These are phyloP conservation scores for Neonectria sp. DNA, from an alignment of 2,329 filamentous ascomycete species.

Conservation along the genomic window DNA sequence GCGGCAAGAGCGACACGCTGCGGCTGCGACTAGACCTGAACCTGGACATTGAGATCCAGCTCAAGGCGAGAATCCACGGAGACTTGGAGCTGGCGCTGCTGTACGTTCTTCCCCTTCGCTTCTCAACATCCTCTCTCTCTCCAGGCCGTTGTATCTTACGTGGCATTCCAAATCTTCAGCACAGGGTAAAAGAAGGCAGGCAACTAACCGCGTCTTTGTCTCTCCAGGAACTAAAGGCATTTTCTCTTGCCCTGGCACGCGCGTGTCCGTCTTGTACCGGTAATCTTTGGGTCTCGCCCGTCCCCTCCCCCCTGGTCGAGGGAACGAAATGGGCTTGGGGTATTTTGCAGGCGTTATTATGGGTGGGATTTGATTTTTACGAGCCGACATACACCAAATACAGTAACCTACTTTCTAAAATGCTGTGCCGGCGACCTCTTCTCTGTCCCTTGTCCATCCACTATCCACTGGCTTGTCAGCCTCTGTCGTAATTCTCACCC, in stretches of 20 bases:
- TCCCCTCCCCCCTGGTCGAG: background rate
- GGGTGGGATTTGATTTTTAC: background rate
- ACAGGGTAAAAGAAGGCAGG: slow-evolving; percentile 40
- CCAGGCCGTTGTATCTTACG: slow-evolving; percentile 45
- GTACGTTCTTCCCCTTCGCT: slow-evolving; percentile 54
- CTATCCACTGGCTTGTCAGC: no score
- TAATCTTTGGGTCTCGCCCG: background rate
- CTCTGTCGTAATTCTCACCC: background rate
- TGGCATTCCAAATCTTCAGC: slow-evolving; percentile 44
- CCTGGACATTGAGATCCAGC: slow-evolving; percentile 86
- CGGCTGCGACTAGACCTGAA: slow-evolving; percentile 84
- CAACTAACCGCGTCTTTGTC: slow-evolving; percentile 34
- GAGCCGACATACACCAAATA: background rate
- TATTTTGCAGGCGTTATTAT: background rate
- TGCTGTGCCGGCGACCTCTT: background rate
- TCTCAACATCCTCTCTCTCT: slow-evolving; percentile 4
- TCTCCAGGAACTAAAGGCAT: slow-evolving; percentile 46
- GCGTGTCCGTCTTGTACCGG: slow-evolving; percentile 3
- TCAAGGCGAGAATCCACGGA: slow-evolving; percentile 89
- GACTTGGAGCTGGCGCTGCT: slow-evolving; percentile 83
- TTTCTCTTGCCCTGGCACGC: background rate
- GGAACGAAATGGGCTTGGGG: slow-evolving; percentile 7
- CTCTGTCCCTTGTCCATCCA: background rate
- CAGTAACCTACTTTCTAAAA: background rate
- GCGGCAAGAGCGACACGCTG: slow-evolving; percentile 72